Conservation (phyloP, 345 rosid genomes). For the Litchi chinensis region DNA sequence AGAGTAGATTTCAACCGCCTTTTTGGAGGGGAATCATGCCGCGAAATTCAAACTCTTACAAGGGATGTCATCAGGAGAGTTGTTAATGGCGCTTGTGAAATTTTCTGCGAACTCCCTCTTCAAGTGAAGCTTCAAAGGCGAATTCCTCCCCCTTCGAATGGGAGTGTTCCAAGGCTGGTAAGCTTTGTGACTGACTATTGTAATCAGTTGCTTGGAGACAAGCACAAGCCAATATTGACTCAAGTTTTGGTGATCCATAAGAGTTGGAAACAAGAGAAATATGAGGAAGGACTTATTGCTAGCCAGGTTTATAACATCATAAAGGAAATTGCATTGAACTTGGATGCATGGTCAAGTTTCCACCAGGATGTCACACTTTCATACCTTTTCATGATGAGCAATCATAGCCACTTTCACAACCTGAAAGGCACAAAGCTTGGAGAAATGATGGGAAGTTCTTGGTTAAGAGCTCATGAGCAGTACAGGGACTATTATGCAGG, state of each 20-base stretch:
- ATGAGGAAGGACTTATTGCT: conserved; percentile 47
- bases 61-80: conserved; percentile 61
- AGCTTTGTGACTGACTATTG: conserved; percentile 68
- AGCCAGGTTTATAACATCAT: conserved; percentile 52
- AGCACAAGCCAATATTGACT: conserved; percentile 52
- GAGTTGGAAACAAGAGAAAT: conserved; percentile 65
- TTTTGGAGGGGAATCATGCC: conserved; percentile 55
- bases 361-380: conserved; percentile 45
- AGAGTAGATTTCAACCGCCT: conserved; percentile 65
- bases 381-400: conserved; percentile 88
- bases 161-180: conserved; percentile 63
- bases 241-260: conserved; percentile 58
- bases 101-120: conserved; percentile 71
- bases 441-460: conserved; percentile 74
- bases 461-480: conserved; percentile 68
- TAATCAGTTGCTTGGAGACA: conserved; percentile 54
- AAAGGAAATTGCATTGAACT: conserved; percentile 62
- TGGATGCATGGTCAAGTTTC: conserved; percentile 75
- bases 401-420: conserved; percentile 61
- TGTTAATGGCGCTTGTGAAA: conserved; percentile 56
- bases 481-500: conserved; percentile 67
- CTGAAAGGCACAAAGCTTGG: conserved; percentile 69
- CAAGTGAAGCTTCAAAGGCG: conserved; percentile 71
- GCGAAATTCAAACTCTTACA: conserved; percentile 55
- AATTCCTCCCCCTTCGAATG: conserved; percentile 54